These are phyloP conservation scores for Chenopodium quinoa DNA, from an alignment of 148 eudicot genomes.

Conservation along the genomic window DNA sequence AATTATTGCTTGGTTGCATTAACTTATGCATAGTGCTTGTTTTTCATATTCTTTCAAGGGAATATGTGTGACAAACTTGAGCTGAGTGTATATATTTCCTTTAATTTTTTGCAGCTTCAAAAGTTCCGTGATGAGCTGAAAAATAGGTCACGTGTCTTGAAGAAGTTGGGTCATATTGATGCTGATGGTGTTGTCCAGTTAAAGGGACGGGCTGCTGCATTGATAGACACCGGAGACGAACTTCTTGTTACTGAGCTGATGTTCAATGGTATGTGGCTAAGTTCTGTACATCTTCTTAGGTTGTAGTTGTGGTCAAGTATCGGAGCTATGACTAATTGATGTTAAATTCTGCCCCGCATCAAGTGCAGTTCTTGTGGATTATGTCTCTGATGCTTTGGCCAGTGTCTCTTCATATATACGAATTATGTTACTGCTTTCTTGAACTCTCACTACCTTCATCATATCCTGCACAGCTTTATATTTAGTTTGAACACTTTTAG, in stretches of 20 bases:
- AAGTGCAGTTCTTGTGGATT: not conserved
- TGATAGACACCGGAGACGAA: slow-evolving; percentile 95
- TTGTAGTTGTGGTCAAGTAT: too few species aligned
- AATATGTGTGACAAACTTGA: not conserved
- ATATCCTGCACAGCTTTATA: not conserved
- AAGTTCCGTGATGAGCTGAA: slow-evolving; percentile 92
- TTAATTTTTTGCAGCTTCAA: slow-evolving; percentile 72
- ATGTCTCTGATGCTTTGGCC: not conserved
- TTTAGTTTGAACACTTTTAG: too few species aligned
- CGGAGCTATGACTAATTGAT: not conserved
- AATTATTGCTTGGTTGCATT: not conserved
- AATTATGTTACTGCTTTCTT: too few species aligned
- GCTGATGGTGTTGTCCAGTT: slow-evolving; percentile 90
- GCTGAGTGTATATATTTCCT: not conserved
- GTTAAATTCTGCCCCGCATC: not conserved
- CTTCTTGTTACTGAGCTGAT: slow-evolving; percentile 92
- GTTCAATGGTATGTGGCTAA: slow-evolving; percentile 68
- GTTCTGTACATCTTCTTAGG: not conserved
- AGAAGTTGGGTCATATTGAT: slow-evolving; percentile 94
- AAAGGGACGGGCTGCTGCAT: slow-evolving; percentile 92
- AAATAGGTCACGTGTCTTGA: slow-evolving; percentile 90
- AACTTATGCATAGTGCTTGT: not conserved
- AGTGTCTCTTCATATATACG: not conserved
- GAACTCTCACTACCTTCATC: not conserved
- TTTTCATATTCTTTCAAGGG: not conserved